phyloP scores from a whole-genome alignment of 805 yeast species.

The Tetrapisispora pingtungensis region DNA sequence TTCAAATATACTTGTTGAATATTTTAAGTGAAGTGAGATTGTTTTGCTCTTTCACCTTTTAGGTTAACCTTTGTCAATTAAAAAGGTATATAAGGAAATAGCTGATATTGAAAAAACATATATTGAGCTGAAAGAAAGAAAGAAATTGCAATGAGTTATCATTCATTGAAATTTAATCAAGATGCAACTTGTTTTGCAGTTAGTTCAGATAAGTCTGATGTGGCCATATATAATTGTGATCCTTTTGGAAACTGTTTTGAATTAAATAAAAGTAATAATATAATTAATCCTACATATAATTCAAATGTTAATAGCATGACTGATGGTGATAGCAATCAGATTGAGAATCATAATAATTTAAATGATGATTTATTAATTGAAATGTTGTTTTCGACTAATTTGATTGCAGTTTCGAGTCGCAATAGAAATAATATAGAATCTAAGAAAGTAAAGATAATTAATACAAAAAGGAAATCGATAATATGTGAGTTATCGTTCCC shows the following conservation, averaged over 20 bases:
- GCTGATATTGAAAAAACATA: background rate
- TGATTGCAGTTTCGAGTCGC: conserved; percentile 72
- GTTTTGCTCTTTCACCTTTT: too few species aligned
- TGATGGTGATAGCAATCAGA: background rate
- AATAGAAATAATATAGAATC: conserved; percentile 55
- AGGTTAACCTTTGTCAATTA: too few species aligned
- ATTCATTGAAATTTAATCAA: conserved; percentile 58
- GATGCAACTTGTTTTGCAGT: conserved; percentile 71
- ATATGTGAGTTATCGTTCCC: conserved; percentile 90
- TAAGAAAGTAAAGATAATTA: conserved; percentile 53
- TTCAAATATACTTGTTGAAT: too few species aligned
- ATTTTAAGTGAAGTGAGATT: too few species aligned
- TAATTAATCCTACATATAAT: background rate
- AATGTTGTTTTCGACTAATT: conserved; percentile 83
- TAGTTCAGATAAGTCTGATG: conserved; percentile 54
- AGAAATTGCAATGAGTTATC: background rate
- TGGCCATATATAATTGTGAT: conserved; percentile 75
- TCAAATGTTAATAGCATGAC: conserved; percentile 1
- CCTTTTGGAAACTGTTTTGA: conserved; percentile 70
- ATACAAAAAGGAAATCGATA: conserved; percentile 56
- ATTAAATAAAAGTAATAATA: conserved; percentile 14
- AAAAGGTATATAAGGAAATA: background rate
- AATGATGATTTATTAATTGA: conserved; percentile 44
- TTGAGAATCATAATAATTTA: too few species aligned
- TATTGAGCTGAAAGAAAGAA: background rate